These are phyloP conservation scores for Coemansia sp. DNA, from an alignment of 192 early-diverging fungal species.

Conservation along the genomic window DNA sequence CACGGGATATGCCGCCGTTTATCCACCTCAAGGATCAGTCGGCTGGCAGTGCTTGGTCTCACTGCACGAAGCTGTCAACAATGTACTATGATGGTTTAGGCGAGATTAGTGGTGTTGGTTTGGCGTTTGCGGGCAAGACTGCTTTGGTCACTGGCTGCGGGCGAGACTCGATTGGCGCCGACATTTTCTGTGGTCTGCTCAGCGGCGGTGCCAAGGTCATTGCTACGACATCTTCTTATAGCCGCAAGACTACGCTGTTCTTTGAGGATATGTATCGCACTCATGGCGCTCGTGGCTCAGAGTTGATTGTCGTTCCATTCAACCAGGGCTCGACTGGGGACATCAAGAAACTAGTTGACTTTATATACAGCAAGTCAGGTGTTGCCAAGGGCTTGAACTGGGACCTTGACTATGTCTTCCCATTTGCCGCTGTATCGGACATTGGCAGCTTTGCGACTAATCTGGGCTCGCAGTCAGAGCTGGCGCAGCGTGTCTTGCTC, in stretches of 20 bases:
- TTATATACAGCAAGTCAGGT: slow-evolving; percentile 74
- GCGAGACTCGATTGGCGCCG: slow-evolving; percentile 84
- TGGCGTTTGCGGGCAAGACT: slow-evolving; percentile 79
- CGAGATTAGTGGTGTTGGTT: slow-evolving; percentile 70
- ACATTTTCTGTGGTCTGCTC: slow-evolving; percentile 83
- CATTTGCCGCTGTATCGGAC: slow-evolving; percentile 93
- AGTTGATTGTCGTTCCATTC: slow-evolving; percentile 89
- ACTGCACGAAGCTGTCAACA: slow-evolving; percentile 65
- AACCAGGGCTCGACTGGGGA: slow-evolving; percentile 92
- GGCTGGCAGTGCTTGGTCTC: slow-evolving; percentile 56
- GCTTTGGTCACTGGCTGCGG: slow-evolving; percentile 91
- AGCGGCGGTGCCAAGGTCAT: slow-evolving; percentile 88
- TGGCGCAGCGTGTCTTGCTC: slow-evolving; percentile 91
- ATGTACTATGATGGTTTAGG: slow-evolving; percentile 75
- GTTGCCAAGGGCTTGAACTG: slow-evolving; percentile 67
- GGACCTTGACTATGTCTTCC: slow-evolving; percentile 95
- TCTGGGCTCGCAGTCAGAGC: slow-evolving; percentile 85
- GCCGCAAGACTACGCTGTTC: slow-evolving; percentile 74
- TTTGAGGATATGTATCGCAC: slow-evolving; percentile 86
- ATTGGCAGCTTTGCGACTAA: slow-evolving; percentile 81
- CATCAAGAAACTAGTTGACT: slow-evolving; percentile 74
- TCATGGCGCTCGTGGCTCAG: slow-evolving; percentile 81
- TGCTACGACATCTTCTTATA: slow-evolving; percentile 86
- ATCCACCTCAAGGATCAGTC: slow-evolving; percentile 6
- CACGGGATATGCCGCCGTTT: slow-evolving; percentile 46